Percentiles rank a stretch among this genome's conserved stretches.
phyloP scores from a whole-genome alignment of 352 stramenopile genomes.

The Chrysophaeum taylorii region DNA sequence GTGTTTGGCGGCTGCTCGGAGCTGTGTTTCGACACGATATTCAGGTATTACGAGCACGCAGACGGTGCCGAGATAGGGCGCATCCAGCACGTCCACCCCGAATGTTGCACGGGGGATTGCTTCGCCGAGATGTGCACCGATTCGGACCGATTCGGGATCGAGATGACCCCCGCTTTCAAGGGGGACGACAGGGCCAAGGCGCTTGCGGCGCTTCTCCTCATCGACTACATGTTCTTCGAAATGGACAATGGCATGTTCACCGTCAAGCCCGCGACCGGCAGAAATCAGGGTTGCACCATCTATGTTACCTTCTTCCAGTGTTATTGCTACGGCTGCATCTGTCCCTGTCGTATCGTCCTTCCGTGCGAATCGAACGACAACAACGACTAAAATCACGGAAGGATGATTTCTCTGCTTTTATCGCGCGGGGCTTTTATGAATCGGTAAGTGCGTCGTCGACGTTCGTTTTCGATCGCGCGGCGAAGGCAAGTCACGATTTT shows the following conservation, averaged over 20 bases:
- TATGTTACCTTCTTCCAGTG: slow-evolving; percentile 1
- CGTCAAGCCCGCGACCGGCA: background rate
- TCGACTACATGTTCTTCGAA: slow-evolving; percentile 35
- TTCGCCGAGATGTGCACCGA: slow-evolving; percentile 16
- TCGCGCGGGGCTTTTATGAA: no score
- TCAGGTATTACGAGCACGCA: background rate
- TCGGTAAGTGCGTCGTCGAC: no score
- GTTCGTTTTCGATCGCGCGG: no score
- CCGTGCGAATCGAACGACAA: no score
- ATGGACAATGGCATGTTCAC: slow-evolving; percentile 18
- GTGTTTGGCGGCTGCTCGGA: slow-evolving; percentile 29
- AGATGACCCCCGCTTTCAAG: background rate
- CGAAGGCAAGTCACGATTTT: no score
- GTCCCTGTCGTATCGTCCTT: no score
- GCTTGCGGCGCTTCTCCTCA: slow-evolving; percentile 17
- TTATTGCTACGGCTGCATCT: slow-evolving; percentile 1
- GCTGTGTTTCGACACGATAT: slow-evolving; percentile 27
- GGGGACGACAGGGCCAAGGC: slow-evolving; percentile 20
- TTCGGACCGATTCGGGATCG: slow-evolving; percentile 20
- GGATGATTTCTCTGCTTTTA: no score
- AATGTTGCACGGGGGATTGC: slow-evolving; percentile 7
- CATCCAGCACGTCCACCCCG: slow-evolving; percentile 22
- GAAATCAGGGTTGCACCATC: background rate
- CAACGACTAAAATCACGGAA: no score
- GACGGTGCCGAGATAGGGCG: slow-evolving; percentile 6